Base-by-base conservation (phyloP, 345 rosid genomes). In the Pseudoturritis turrita region DNA sequence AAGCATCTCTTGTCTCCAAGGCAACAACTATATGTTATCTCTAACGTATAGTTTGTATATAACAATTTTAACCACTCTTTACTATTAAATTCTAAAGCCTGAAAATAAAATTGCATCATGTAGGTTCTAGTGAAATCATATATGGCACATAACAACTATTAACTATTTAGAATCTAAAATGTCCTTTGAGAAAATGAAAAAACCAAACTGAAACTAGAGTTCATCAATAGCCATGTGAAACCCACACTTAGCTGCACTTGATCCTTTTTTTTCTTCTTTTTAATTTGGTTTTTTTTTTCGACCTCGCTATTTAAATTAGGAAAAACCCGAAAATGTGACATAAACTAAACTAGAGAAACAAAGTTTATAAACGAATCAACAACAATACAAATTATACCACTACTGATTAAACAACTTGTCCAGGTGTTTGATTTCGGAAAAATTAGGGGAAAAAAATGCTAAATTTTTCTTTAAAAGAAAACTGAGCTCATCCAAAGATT, bases 1-100 rank as follows among this genome's bases (percentile, higher is more conserved):
- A 72, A 72, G 64, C 40, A 54, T 63, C 29, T 72, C 31, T 72
- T 72, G 64, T 72, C 77, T 46, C 58, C 35, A 68, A 54, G 28
- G 26, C 25, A 52, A 17, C 51, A 43, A 11, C 18, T 28, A 52
- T 72, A 51, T n/a, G 37, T 62, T 14, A 53, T 39, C 53, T 37
- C 58, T 33, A 10, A 46, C 12, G 4, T 57, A 56, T 68, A 6
- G 0, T 40, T 44, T 56, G 9, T n/a, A 13, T 14, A 31, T 44
- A 33, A n/a, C 52, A 10, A 3, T 36, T 69, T 21, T 45, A 31
- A 31, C 64, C 23, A 5, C 2, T 21, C 26, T 17, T 28, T 14
- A 61, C 50, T 10, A 6, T 18, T 23, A 57, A 35, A 57, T 10
- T 18, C 26, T 13, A 55, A 11, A 19, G 33, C 22, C n/a, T 18